A percentile compares a stretch with the other conserved stretches of the same genome.
Conservation (phyloP, 129 eudicot genomes). For the Glebionis coronaria region DNA sequence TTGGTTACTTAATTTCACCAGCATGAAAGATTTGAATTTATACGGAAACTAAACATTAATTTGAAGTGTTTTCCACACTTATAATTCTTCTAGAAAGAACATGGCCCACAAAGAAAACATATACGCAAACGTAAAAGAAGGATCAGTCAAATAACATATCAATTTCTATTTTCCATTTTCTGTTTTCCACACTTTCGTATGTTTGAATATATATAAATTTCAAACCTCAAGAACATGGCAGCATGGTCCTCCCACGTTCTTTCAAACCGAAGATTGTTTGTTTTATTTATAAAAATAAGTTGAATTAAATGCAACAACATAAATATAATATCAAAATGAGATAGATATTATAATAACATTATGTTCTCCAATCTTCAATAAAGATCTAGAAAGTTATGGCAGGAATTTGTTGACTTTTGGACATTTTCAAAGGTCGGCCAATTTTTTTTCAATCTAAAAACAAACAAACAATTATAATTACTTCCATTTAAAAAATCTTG, state of each 20-base stretch:
- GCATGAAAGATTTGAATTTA: too few species aligned
- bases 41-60: too few species aligned
- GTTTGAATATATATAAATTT: not conserved
- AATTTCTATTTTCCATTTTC: not conserved
- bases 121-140: not conserved
- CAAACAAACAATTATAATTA: too few species aligned
- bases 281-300: not conserved
- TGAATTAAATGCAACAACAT: not conserved
- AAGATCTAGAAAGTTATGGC: conserved; percentile 17
- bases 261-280: not conserved
- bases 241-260: conserved; percentile 27
- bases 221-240: too few species aligned
- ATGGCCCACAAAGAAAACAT: not conserved
- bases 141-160: conserved; percentile 27
- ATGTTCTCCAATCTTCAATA: too few species aligned
- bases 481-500: too few species aligned
- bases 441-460: not conserved
- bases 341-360: not conserved
- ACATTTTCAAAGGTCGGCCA: conserved; percentile 13
- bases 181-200: not conserved
- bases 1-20: too few species aligned
- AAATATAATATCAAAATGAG: not conserved
- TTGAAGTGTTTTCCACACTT: not conserved
- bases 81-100: conserved; percentile 2
- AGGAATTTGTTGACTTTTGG: conserved; percentile 8